Percentiles rank a stretch among this genome's conserved stretches.
phyloP scores from a whole-genome alignment of 2,329 filamentous ascomycete species.

The Epichloe sibirici region DNA sequence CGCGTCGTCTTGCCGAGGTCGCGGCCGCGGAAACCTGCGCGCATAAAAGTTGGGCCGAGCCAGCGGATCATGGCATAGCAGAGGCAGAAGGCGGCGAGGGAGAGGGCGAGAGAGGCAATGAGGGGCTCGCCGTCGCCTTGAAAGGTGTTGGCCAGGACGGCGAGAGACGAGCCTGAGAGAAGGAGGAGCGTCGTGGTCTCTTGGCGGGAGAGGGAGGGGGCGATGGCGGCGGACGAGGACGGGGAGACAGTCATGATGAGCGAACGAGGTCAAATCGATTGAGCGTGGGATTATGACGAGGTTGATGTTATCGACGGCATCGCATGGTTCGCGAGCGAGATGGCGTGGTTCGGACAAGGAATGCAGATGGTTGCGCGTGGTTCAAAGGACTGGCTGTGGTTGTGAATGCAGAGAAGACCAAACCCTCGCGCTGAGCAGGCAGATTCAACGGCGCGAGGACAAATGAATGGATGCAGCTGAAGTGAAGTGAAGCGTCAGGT shows the following conservation, averaged over 20 bases:
- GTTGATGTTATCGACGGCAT: too few relatives aligned
- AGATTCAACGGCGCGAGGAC: neutral
- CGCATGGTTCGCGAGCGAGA: neutral
- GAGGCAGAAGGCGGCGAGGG: conserved; percentile 68
- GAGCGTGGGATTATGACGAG: too few relatives aligned
- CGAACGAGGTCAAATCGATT: neutral
- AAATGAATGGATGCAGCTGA: neutral
- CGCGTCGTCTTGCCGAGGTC: conserved; percentile 65
- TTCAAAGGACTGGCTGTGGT: too few relatives aligned
- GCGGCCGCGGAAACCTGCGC: conserved; percentile 75
- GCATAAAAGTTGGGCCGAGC: conserved; percentile 83
- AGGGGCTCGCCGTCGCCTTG: conserved; percentile 79
- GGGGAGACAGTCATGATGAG: conserved; percentile 1
- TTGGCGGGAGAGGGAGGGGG: conserved; percentile 30
- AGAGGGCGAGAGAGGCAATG: conserved; percentile 77
- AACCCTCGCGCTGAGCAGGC: too few relatives aligned
- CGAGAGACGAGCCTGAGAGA: conserved; percentile 56
- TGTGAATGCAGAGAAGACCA: too few relatives aligned
- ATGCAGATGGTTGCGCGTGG: too few relatives aligned
- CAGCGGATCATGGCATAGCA: conserved; percentile 82
- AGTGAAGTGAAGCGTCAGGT: neutral
- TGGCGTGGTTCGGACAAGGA: too few relatives aligned
- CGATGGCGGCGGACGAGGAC: neutral
- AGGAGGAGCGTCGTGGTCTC: conserved; percentile 46
- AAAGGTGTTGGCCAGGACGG: conserved; percentile 69